Evolutionary conservation across 1,284 basidiomycete genomes (phyloP), one percentile per base, ranked within the genome.

Genomic region (Meripilus lineatus): DNA sequence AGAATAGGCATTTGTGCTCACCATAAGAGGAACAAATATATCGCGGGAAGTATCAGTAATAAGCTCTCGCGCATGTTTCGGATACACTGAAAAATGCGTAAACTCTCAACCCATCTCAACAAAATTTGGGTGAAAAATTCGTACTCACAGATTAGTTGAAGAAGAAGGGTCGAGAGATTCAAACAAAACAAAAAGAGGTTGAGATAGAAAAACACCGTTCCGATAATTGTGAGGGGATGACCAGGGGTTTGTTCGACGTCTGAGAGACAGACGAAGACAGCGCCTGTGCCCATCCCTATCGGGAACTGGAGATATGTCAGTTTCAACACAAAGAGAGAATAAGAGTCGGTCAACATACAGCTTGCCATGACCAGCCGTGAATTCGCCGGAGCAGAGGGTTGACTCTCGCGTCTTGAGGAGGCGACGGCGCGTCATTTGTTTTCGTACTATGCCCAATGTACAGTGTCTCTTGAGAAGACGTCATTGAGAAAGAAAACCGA

Each of bases 331-430:
- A 22, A 10, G 5, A 33, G 18, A 32, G 18, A 6, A 20, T 38
- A 32, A 26, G 38, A 13, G 14, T 23, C 18, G 34, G 8, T 62
- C 30, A 8, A 32, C 30, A 18, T 48, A 73, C 71, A 40, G 68
- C 70, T 56, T 74, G 71, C 71, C 71, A 73, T 34, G 67, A 64
- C 71, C 71, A 73, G 28, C 72, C 70, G 55, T 74, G 70, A 41
- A 74, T 69, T 17, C 71, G 64, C 18, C 68, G 59, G 5, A 67
- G 44, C 7, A 44, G n/a, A n/a, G n/a, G n/a, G n/a, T n/a, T n/a
- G n/a, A n/a, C n/a, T n/a, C n/a, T n/a, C n/a, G n/a, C n/a, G n/a
- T n/a, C n/a, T n/a, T n/a, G n/a, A n/a, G n/a, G n/a, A n/a, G n/a
- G n/a, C n/a, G n/a, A n/a, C n/a, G n/a, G n/a, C n/a, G n/a, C n/a